Conservation (phyloP, 441 rosid species). For the Populus tomentosa region DNA sequence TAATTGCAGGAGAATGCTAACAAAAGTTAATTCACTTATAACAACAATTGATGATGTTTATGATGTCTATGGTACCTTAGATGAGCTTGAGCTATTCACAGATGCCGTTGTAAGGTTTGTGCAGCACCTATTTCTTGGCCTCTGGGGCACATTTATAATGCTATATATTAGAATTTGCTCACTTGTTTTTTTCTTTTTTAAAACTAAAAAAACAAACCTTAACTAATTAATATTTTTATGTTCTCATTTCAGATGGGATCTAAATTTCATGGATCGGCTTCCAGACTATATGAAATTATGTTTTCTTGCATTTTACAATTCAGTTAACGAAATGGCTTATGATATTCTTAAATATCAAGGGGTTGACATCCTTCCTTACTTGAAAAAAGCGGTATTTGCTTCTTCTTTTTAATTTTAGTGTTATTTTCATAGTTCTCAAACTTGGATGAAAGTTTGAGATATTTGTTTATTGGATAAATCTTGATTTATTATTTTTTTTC, state of each 20-base stretch:
- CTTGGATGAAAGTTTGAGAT: too few species aligned
- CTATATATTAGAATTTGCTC: neutral
- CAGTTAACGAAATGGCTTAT: neutral
- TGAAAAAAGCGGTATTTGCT: neutral
- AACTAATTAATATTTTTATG: too few species aligned
- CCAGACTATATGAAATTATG: slow-evolving; percentile 18
- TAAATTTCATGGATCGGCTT: slow-evolving; percentile 1
- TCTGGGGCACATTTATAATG: neutral
- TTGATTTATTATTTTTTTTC: too few species aligned
- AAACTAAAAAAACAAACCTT: too few species aligned
- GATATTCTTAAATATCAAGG: neutral
- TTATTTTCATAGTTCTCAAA: neutral
- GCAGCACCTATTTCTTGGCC: neutral
- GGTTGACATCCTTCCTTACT: neutral
- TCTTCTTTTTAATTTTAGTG: too few species aligned
- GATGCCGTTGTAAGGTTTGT: neutral
- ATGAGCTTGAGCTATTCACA: neutral
- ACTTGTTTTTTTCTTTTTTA: neutral
- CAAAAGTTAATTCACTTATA: too few species aligned
- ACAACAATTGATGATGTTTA: too few species aligned
- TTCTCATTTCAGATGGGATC: slow-evolving; percentile 13
- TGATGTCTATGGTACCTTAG: too few species aligned
- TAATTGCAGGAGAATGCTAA: too few species aligned
- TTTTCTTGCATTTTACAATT: slow-evolving; percentile 1
- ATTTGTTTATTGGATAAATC: too few species aligned